Conservation (phyloP, 2,329 filamentous ascomycete species). For the Rosellinia necatrix region DNA sequence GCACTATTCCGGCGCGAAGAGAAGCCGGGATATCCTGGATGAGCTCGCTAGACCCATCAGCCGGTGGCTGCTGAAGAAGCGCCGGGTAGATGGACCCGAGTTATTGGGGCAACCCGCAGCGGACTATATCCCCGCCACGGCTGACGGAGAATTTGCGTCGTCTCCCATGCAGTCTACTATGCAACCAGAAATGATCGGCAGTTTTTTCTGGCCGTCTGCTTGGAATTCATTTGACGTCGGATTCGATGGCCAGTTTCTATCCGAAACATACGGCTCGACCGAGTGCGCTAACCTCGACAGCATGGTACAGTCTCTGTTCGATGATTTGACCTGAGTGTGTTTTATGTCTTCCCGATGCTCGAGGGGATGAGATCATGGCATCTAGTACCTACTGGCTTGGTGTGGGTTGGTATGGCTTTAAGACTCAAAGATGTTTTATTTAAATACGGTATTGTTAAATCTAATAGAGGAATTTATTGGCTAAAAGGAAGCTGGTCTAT, state of each 20-base stretch:
- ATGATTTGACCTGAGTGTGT: conserved; percentile 13
- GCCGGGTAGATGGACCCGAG: background rate
- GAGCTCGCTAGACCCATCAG: conserved; percentile 37
- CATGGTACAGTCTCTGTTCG: conserved; percentile 20
- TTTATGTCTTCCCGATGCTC: background rate
- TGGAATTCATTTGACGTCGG: conserved; percentile 16
- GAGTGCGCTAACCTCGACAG: conserved; percentile 17
- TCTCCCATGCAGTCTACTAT: conserved; percentile 7
- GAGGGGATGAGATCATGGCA: background rate
- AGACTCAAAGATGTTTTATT: no score
- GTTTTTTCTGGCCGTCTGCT: background rate
- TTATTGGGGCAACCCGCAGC: background rate
- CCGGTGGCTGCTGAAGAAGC: conserved; percentile 23
- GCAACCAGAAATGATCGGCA: background rate
- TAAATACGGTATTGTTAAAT: no score
- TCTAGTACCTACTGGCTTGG: background rate
- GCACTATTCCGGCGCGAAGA: conserved; percentile 56
- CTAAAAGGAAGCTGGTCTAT: no score
- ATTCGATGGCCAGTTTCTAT: conserved; percentile 13
- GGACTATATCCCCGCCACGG: background rate
- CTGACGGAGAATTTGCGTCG: background rate
- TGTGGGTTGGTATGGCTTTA: background rate
- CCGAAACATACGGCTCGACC: conserved; percentile 17
- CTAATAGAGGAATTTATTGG: no score
- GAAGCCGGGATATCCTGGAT: conserved; percentile 50